These are phyloP conservation scores for Penicillium sp. DNA, from an alignment of 2,329 filamentous ascomycete genomes.

Conservation along the genomic window DNA sequence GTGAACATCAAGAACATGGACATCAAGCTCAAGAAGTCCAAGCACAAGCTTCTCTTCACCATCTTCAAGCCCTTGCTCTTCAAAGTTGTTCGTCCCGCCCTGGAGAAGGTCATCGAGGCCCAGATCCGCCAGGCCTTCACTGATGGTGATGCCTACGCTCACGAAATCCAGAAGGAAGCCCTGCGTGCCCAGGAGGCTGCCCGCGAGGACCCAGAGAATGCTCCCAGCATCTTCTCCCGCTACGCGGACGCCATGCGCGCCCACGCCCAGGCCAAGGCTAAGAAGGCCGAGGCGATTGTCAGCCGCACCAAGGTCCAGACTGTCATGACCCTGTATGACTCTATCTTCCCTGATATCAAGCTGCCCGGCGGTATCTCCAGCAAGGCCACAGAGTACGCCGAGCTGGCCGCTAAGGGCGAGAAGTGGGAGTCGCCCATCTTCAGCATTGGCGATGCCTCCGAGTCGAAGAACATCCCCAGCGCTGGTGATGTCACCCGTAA, in stretches of 20 bases:
- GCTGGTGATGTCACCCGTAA: slow-evolving; percentile 63
- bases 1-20: slow-evolving; percentile 81
- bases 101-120: slow-evolving; percentile 89
- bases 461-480: slow-evolving; percentile 73
- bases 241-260: slow-evolving; percentile 79
- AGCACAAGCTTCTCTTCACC: slow-evolving; percentile 87
- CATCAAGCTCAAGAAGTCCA: slow-evolving; percentile 92
- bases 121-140: slow-evolving; percentile 83
- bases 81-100: slow-evolving; percentile 78
- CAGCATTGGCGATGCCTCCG: slow-evolving; percentile 77
- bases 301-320: slow-evolving; percentile 75
- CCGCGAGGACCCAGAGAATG: slow-evolving; percentile 71
- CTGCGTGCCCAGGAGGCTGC: slow-evolving; percentile 72
- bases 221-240: slow-evolving; percentile 83
- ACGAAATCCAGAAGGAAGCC: slow-evolving; percentile 81
- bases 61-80: slow-evolving; percentile 87
- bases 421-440: slow-evolving; percentile 96
- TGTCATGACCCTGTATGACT: slow-evolving; percentile 85
- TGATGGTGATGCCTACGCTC: slow-evolving; percentile 74
- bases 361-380: slow-evolving; percentile 87
- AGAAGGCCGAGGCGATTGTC: slow-evolving; percentile 69
- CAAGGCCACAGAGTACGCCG: slow-evolving; percentile 93
- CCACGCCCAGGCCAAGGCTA: slow-evolving; percentile 74
- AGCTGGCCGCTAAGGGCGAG: slow-evolving; percentile 85
- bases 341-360: slow-evolving; percentile 86